Evolutionary conservation across 495 filamentous ascomycete species (phyloP), one percentile per base, ranked within the genome.

Genomic region (Hyaloscypha variabilis): DNA sequence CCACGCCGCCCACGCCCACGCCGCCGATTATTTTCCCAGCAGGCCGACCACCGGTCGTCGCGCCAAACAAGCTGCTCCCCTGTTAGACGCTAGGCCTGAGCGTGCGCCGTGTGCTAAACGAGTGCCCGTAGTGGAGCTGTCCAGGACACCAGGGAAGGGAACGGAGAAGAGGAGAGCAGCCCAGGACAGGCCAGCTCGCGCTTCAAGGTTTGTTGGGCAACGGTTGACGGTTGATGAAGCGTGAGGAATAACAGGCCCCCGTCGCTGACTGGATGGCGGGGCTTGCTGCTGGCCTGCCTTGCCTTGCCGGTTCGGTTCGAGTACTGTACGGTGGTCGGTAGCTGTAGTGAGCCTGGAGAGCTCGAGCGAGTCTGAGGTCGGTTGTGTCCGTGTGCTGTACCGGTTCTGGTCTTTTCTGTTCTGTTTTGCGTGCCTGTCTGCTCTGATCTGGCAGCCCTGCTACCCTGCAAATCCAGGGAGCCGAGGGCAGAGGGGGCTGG

Each of bases 61-160:
- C 63, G 63, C 63, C 63, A 65, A 65, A n/a, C n/a, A 59, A 59
- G 34, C 51, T 65, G 34, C 63, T 46, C 39, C 39, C 39, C 39
- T 46, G 39, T 3, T 46, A 6, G 11, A 30, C 60, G 60, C 46
- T 62, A 46, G 51, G 50, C 50, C 60, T 28, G 50, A 24, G 26
- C 30, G 58, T 36, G 34, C 21, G 36, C 31, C 25, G 46, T 34
- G 50, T 63, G 60, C 51, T 63, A 63, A 63, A 63, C 60, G 60
- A 63, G 25, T 13, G 46, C 59, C 59, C 30, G 58, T 34, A 25
- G 36, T 29, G 29, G 23, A 28, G 51, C n/a, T n/a, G n/a, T n/a
- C 14, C 34, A 50, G 17, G 4, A 19, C 5, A 19, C 49, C 49
- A 51, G 49, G 23, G 19, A 51, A 51, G 49, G 5, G 6, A 5